These are phyloP conservation scores for Limonium bicolor DNA, from an alignment of 148 eudicot genomes.

Conservation along the genomic window DNA sequence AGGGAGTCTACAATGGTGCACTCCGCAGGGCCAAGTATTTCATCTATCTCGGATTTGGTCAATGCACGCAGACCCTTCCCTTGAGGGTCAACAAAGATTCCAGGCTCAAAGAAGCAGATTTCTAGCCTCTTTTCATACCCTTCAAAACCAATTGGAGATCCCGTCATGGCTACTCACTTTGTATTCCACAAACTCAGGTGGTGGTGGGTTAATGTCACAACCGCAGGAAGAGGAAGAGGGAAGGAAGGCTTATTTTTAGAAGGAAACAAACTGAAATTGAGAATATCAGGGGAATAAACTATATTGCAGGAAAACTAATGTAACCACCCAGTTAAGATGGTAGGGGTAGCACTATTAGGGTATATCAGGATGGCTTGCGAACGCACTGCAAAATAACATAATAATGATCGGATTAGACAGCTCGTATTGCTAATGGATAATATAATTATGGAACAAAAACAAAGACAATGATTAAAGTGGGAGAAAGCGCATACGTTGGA, in stretches of 20 bases:
- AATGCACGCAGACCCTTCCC: conserved; percentile 46
- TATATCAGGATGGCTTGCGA: conserved; percentile 55
- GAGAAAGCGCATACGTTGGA: conserved; percentile 48
- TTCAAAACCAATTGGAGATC: conserved; percentile 59
- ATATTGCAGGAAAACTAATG: background rate
- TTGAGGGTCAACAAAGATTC: conserved; percentile 24
- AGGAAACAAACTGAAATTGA: background rate
- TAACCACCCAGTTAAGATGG: conserved; percentile 7
- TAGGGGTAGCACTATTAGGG: background rate
- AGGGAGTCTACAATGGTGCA: conserved; percentile 59
- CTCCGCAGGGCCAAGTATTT: conserved; percentile 41
- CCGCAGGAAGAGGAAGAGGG: conserved; percentile 5
- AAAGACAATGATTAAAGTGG: background rate
- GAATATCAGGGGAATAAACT: background rate
- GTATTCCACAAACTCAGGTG: conserved; percentile 2
- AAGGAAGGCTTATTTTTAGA: conserved; percentile 2
- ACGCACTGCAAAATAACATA: conserved; percentile 31
- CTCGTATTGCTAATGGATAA: background rate
- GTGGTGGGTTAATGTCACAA: background rate
- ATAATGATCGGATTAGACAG: too few relatives aligned
- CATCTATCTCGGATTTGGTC: conserved; percentile 38
- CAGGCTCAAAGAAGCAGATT: conserved; percentile 32
- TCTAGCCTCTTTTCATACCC: conserved; percentile 73
- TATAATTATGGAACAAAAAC: background rate
- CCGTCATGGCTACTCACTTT: conserved; percentile 27